phyloP scores from a whole-genome alignment of 768 basidiomycete genomes.

The Dictyophora rubrovolvata region DNA sequence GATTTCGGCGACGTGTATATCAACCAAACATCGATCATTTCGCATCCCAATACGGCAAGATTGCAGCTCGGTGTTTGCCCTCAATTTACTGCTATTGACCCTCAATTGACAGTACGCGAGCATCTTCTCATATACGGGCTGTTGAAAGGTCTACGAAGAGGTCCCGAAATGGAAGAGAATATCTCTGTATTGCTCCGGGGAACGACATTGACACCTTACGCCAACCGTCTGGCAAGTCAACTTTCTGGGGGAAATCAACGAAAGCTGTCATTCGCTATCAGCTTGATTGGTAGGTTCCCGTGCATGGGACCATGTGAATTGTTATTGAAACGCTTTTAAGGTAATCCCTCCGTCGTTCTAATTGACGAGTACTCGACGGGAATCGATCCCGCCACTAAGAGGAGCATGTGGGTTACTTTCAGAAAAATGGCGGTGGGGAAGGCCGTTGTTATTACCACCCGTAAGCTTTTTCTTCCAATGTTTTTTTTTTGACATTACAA shows the following conservation, averaged over 20 bases:
- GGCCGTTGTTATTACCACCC: conserved; percentile 63
- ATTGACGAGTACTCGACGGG: conserved; percentile 83
- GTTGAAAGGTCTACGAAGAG: conserved; percentile 53
- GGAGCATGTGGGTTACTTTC: conserved; percentile 74
- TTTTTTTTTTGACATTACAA: neutral
- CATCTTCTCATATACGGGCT: conserved; percentile 64
- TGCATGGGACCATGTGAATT: no score
- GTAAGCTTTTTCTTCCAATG: conserved; percentile 28
- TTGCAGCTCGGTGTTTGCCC: conserved; percentile 72
- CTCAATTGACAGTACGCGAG: conserved; percentile 67
- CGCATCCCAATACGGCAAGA: conserved; percentile 53
- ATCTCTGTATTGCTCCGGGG: conserved; percentile 48
- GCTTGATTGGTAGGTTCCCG: conserved; percentile 64
- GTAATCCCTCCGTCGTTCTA: conserved; percentile 66
- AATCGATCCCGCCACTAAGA: conserved; percentile 73
- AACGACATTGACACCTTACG: conserved; percentile 49
- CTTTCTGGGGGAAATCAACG: conserved; percentile 74
- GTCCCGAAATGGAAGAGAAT: conserved; percentile 39
- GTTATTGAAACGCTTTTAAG: conserved; percentile 23
- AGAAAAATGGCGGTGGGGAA: conserved; percentile 56
- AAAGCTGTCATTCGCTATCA: conserved; percentile 66
- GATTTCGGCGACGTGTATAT: conserved; percentile 62
- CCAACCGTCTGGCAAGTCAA: conserved; percentile 61
- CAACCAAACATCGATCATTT: conserved; percentile 52
- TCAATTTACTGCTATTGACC: conserved; percentile 76